Evolutionary conservation across 257 asterid species (phyloP).

Genomic region (Echites panduratus): DNA sequence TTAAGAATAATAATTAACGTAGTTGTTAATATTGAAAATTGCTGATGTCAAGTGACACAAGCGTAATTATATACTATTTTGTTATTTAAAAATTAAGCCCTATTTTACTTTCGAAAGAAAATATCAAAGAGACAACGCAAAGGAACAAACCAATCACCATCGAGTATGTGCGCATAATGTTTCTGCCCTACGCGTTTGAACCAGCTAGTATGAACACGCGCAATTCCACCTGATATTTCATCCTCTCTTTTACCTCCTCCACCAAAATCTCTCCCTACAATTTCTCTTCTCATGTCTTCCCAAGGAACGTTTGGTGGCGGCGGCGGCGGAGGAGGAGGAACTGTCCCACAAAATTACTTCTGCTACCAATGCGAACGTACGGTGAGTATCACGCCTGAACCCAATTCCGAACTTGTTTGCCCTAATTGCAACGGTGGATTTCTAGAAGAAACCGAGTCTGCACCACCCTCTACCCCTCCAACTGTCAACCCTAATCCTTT

Average conservation of each 20-base stretch:
- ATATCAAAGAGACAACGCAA: too few relatives aligned
- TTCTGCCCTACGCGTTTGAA: neutral
- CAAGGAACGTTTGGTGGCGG: slow-evolving; percentile 11
- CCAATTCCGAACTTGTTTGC: slow-evolving; percentile 57
- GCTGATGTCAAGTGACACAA: too few relatives aligned
- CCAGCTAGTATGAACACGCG: neutral
- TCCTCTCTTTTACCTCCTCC: neutral
- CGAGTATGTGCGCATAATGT: too few relatives aligned
- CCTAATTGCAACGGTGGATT: slow-evolving; percentile 71
- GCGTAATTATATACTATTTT: too few relatives aligned
- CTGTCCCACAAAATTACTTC: slow-evolving; percentile 28
- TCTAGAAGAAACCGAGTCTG: slow-evolving; percentile 58
- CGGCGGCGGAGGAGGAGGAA: slow-evolving; percentile 11
- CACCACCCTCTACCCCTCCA: slow-evolving; percentile 33
- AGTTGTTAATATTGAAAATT: too few relatives aligned
- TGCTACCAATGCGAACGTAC: slow-evolving; percentile 66
- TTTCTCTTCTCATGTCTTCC: neutral
- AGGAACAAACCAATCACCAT: neutral
- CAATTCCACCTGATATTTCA: neutral
- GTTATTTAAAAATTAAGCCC: too few relatives aligned
- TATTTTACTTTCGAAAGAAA: too few relatives aligned
- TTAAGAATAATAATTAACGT: too few relatives aligned
- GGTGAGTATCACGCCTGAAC: slow-evolving; percentile 43
- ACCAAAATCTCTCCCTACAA: too few relatives aligned
- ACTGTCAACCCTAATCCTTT: slow-evolving; percentile 21